Evolutionary conservation across 768 basidiomycete species (phyloP).

Genomic region (Leccinum truebloodii): DNA sequence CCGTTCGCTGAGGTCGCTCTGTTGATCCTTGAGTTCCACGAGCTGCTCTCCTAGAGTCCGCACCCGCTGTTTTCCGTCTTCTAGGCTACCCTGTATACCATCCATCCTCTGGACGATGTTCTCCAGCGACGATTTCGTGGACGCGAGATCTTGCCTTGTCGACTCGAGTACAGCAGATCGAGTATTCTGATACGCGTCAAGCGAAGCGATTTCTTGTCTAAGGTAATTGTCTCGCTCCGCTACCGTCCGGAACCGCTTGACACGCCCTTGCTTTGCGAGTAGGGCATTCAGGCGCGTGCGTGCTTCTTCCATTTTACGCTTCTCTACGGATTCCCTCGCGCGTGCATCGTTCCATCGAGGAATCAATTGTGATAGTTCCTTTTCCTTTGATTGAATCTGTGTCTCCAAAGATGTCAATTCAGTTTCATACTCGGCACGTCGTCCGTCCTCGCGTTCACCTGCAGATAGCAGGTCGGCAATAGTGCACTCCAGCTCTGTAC

Average conservation of each 20-base stretch:
- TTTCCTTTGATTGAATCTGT: conserved; percentile 66
- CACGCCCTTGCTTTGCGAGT: conserved; percentile 89
- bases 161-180: conserved; percentile 59
- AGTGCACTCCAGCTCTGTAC: conserved; percentile 84
- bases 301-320: conserved; percentile 71
- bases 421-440: conserved; percentile 58
- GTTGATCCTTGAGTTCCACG: conserved; percentile 60
- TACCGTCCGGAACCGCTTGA: conserved; percentile 80
- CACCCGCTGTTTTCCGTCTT: conserved; percentile 61
- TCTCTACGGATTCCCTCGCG: conserved; percentile 51
- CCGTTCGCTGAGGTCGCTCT: conserved; percentile 70
- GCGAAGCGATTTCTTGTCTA: conserved; percentile 71
- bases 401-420: conserved; percentile 64
- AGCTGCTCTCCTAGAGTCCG: conserved; percentile 65
- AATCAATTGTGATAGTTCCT: conserved; percentile 56
- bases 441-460: conserved; percentile 61
- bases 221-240: conserved; percentile 84
- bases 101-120: conserved; percentile 62
- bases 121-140: conserved; percentile 46
- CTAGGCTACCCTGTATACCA: conserved; percentile 56
- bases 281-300: conserved; percentile 70
- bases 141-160: conserved; percentile 50
- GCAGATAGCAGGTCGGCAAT: conserved; percentile 76
- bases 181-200: conserved; percentile 58
- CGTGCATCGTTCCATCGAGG: conserved; percentile 72